Base-by-base conservation (phyloP, 1,284 basidiomycete species). In the Irpex lacteus region DNA sequence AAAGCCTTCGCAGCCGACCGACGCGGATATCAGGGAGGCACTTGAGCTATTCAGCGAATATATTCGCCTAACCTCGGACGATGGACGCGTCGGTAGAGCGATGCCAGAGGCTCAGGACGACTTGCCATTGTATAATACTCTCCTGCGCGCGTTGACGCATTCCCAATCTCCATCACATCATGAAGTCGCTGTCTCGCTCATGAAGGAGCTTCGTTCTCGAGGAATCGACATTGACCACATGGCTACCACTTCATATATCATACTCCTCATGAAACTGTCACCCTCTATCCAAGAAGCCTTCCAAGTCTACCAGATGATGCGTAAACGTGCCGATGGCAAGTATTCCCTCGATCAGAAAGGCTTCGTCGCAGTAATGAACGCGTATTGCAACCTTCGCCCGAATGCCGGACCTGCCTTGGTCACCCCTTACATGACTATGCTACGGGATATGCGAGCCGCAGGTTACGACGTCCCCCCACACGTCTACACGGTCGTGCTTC, bases 361-460 rank as follows among this genome's bases (percentile, higher is more conserved):
- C 8, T 92, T 86, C 73, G 74, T 77, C 15, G 78, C 81, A 36
- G 84, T 95, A 62, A 79, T 95, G 58, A 77, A 84, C 63, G 81
- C 83, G 0, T 90, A 92, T 69, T 84, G 85, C 72, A 78, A 78
- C 19, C 78, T 91, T 59, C 78, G 81, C 19, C 85, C 86, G 66
- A 71, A 74, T 40, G 70, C 77, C 13, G 32, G 54, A 15, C 59
- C 72, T 44, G 70, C 72, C n/a, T 69, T 71, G 15, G 75, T 68
- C 66, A 71, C 82, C 50, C 80, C 87, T 55, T 92, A 94, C 71
- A 88, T 95, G 73, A 82, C 85, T 60, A 91, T 98, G 67, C 83
- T 97, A 65, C 80, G 82, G 59, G 94, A 98, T 77, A 96, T 98
- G 94, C 88, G 87, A 8, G 74, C 76, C 2, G 83, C 85, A 0